These are phyloP conservation scores for Pseudogymnoascus sp. DNA, from an alignment of 2,329 filamentous ascomycete genomes.

Conservation along the genomic window DNA sequence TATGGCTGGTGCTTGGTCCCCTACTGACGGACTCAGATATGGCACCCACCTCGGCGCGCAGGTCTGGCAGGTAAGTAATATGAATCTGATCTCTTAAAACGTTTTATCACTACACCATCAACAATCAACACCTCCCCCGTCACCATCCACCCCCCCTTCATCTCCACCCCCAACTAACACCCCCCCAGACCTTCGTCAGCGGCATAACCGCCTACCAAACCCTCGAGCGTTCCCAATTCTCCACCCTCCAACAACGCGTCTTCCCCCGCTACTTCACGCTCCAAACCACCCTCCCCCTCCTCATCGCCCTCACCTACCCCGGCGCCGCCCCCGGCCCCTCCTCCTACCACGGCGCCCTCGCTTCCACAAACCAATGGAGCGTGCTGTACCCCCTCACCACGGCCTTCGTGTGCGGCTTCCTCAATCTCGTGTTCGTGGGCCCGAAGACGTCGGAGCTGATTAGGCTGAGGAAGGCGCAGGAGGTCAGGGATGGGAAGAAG, in stretches of 20 bases:
- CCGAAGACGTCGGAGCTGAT: slow-evolving; percentile 70
- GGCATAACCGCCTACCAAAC: slow-evolving; percentile 68
- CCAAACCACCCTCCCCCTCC: slow-evolving; percentile 65
- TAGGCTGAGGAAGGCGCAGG: slow-evolving; percentile 69
- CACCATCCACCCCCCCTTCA: background rate
- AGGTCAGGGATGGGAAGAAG: slow-evolving; percentile 83
- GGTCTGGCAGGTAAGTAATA: slow-evolving; percentile 63
- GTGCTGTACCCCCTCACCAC: slow-evolving; percentile 61
- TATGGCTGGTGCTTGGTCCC: slow-evolving; percentile 8
- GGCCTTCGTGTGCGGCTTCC: slow-evolving; percentile 61
- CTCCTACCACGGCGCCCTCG: slow-evolving; percentile 43
- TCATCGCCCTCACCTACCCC: slow-evolving; percentile 75
- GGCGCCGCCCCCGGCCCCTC: background rate
- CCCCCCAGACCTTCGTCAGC: slow-evolving; percentile 61
- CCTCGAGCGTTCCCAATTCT: slow-evolving; percentile 73
- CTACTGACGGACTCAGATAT: slow-evolving; percentile 49
- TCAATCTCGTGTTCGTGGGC: slow-evolving; percentile 64
- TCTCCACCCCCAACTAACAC: slow-evolving; percentile 13
- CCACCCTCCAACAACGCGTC: slow-evolving; percentile 66
- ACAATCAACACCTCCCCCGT: background rate
- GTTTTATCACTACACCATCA: background rate
- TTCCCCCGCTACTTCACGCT: slow-evolving; percentile 87
- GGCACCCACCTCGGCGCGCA: slow-evolving; percentile 80
- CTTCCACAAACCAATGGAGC: slow-evolving; percentile 51
- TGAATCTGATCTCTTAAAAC: background rate